Conservation (phyloP, 2,329 filamentous ascomycete genomes). For the Phaeoacremonium minimum region DNA sequence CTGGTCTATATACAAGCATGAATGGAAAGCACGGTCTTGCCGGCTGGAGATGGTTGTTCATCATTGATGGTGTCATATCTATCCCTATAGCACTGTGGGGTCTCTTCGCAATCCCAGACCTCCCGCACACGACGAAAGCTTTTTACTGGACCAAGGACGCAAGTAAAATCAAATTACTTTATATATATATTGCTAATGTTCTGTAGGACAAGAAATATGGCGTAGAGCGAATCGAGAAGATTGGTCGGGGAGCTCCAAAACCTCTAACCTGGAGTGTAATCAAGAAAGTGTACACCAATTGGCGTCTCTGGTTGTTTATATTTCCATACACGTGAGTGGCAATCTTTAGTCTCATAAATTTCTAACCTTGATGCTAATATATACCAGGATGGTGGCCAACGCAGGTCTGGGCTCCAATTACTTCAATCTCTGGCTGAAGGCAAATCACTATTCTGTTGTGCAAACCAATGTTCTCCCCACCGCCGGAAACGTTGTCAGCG, state of each 20-base stretch:
- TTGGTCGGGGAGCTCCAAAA: slow-evolving; percentile 12
- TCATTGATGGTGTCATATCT: slow-evolving; percentile 34
- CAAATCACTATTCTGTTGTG: slow-evolving; percentile 5
- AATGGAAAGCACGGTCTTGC: slow-evolving; percentile 28
- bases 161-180: too few relatives aligned
- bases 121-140: slow-evolving; percentile 17
- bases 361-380: background rate
- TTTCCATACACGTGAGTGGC: slow-evolving; percentile 13
- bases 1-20: slow-evolving; percentile 32
- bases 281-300: slow-evolving; percentile 10
- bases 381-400: slow-evolving; percentile 8
- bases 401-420: slow-evolving; percentile 9
- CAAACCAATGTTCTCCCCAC: slow-evolving; percentile 25
- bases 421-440: slow-evolving; percentile 9
- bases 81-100: slow-evolving; percentile 24
- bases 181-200: slow-evolving; percentile 1
- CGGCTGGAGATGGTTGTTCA: slow-evolving; percentile 42
- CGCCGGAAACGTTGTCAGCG: slow-evolving; percentile 24
- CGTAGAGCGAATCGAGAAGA: slow-evolving; percentile 13
- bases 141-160: slow-evolving; percentile 18
- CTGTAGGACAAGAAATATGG: slow-evolving; percentile 11
- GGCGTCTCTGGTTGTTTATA: slow-evolving; percentile 13
- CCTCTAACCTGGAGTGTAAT: slow-evolving; percentile 8
- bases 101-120: slow-evolving; percentile 26
- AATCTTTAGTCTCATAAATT: too few relatives aligned